Percentiles rank a stretch among this genome's conserved stretches.
phyloP scores from a whole-genome alignment of 805 yeast genomes.

The Naumovozyma castellii region DNA sequence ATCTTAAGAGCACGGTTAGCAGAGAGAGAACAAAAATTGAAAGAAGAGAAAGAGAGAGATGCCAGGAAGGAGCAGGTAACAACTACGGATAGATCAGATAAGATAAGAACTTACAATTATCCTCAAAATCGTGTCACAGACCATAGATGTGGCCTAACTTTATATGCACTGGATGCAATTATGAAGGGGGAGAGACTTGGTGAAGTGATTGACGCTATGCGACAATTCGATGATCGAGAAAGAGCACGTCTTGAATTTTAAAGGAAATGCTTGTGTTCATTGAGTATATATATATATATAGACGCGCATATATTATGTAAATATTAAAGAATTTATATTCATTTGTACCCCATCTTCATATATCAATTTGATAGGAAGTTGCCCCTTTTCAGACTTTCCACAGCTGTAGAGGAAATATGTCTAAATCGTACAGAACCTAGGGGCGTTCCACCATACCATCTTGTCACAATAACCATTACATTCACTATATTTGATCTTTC shows the following conservation, averaged over 20 bases:
- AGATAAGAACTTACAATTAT: conserved; percentile 85
- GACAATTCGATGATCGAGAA: conserved; percentile 36
- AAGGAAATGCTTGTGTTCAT: too few species aligned
- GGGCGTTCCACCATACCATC: conserved; percentile 80
- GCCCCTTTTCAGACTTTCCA: conserved; percentile 39
- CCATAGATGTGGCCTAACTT: conserved; percentile 74
- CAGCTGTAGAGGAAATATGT: conserved; percentile 49
- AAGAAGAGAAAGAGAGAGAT: conserved; percentile 52
- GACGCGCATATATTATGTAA: too few species aligned
- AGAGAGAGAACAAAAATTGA: conserved; percentile 60
- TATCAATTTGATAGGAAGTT: conserved; percentile 24
- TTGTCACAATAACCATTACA: conserved; percentile 54
- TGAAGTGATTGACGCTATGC: conserved; percentile 45
- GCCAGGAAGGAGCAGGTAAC: conserved; percentile 76
- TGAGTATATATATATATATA: too few species aligned
- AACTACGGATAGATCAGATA: conserved; percentile 84
- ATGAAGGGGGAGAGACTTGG: conserved; percentile 53
- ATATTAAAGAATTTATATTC: too few species aligned
- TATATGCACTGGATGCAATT: conserved; percentile 66
- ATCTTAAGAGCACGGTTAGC: conserved; percentile 78
- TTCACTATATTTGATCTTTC: conserved; percentile 42
- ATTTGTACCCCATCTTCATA: too few species aligned
- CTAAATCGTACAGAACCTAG: conserved; percentile 65
- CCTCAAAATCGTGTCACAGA: conserved; percentile 92
- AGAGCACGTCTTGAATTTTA: too few species aligned